Base-by-base conservation (phyloP, 2,329 filamentous ascomycete species). In the Aspergillus alliaceus region DNA sequence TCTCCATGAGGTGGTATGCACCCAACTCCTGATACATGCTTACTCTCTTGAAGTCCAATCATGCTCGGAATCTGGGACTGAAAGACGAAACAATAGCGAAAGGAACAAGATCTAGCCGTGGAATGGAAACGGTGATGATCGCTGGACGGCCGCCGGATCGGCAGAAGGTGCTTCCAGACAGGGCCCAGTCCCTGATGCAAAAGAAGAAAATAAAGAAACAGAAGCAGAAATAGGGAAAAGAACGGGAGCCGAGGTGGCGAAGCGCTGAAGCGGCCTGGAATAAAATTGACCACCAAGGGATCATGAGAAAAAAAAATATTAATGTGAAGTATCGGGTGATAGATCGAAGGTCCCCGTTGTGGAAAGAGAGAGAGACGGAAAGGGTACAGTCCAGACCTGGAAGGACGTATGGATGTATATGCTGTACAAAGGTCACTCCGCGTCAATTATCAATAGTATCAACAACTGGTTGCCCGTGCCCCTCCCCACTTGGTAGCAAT, bases 61-160 rank as follows among this genome's bases (percentile, higher is more conserved):
- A n/a, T n/a, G n/a, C n/a, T n/a, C n/a, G n/a, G n/a, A n/a, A n/a
- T n/a, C n/a, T n/a, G n/a, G n/a, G n/a, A n/a, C n/a, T n/a, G n/a
- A n/a, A n/a, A n/a, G n/a, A n/a, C n/a, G n/a, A n/a, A n/a, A n/a
- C n/a, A n/a, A n/a, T n/a, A n/a, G n/a, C n/a, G n/a, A n/a, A n/a
- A n/a, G n/a, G n/a, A n/a, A n/a, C n/a, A n/a, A n/a, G n/a, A n/a
- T n/a, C n/a, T n/a, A n/a, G n/a, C n/a, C n/a, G n/a, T n/a, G n/a
- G n/a, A n/a, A n/a, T n/a, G n/a, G n/a, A n/a, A n/a, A 8, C 44
- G 44, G 44, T 15, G 11, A 20, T 48, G 44, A 48, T 32, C 44
- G 29, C 25, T 32, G 6, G 32, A 48, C 51, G 48, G 31, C 29
- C 51, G 42, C 40, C 42, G 42, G 51, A 54, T 54, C 40, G 42